Evolutionary conservation across 2,329 filamentous ascomycete genomes (phyloP).

Genomic region (Tolypocladium guangdongense): DNA sequence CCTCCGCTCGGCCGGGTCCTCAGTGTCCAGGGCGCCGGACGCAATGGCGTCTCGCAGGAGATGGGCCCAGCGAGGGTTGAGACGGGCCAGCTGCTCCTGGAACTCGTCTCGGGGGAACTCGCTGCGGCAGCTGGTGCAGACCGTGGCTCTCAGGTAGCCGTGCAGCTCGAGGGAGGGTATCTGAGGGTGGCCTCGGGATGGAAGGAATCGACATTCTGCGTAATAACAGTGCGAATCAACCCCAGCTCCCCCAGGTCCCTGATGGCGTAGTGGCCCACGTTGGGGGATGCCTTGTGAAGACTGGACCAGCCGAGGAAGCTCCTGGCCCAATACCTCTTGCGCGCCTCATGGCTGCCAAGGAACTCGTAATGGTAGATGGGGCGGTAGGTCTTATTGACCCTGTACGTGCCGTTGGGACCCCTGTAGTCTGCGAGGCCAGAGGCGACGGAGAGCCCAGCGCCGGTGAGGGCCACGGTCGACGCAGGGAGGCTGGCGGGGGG

Average conservation of each 20-base stretch:
- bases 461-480: conserved; percentile 48
- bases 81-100: conserved; percentile 59
- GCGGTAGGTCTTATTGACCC: conserved; percentile 78
- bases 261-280: conserved; percentile 69
- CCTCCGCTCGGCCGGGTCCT: conserved; percentile 59
- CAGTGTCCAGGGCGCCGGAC: conserved; percentile 65
- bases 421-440: conserved; percentile 91
- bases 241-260: conserved; percentile 61
- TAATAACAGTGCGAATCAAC: conserved; percentile 66
- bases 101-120: conserved; percentile 63
- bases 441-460: conserved; percentile 86
- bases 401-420: conserved; percentile 82
- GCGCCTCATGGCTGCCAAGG: conserved; percentile 63
- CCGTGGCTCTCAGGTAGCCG: conserved; percentile 72
- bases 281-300: conserved; percentile 67
- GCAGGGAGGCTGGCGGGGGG: conserved; percentile 36
- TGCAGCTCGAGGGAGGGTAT: conserved; percentile 77
- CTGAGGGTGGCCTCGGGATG: conserved; percentile 67
- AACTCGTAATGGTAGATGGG: conserved; percentile 95
- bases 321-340: conserved; percentile 91
- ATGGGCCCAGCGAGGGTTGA: conserved; percentile 79
- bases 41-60: conserved; percentile 64
- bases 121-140: conserved; percentile 69
- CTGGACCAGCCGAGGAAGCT: conserved; percentile 90
- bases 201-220: conserved; percentile 96